A percentile compares a stretch with the other conserved stretches of the same genome.
Evolutionary conservation across 2,329 filamentous ascomycete genomes (phyloP).

Genomic region (Penicillium sp.): DNA sequence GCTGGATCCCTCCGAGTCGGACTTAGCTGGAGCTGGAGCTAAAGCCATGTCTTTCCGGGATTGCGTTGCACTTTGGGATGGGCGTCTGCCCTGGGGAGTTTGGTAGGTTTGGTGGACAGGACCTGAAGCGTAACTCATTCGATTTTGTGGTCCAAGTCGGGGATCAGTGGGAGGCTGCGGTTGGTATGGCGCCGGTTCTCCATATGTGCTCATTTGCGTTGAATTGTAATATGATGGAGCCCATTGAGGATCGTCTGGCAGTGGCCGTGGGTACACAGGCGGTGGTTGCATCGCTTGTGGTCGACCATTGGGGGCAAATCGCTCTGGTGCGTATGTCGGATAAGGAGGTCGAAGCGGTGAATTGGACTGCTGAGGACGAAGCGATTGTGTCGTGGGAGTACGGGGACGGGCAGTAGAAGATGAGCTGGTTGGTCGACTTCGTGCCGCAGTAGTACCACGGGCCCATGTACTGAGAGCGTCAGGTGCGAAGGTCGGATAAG

Average conservation of each 20-base stretch:
- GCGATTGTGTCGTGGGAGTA: conserved; percentile 42
- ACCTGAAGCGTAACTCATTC: conserved; percentile 18
- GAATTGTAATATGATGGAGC: conserved; percentile 37
- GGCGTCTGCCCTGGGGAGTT: conserved; percentile 21
- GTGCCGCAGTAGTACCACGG: conserved; percentile 45
- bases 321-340: conserved; percentile 32
- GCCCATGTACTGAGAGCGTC: conserved; percentile 50
- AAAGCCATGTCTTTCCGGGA: not conserved
- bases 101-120: conserved; percentile 24
- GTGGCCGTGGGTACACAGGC: conserved; percentile 37
- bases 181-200: conserved; percentile 32
- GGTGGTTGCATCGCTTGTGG: conserved; percentile 40
- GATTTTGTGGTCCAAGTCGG: conserved; percentile 28
- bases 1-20: conserved; percentile 20
- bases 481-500: conserved; percentile 35
- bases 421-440: conserved; percentile 41
- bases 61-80: conserved; percentile 13
- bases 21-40: not conserved
- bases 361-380: conserved; percentile 37
- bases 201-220: conserved; percentile 28
- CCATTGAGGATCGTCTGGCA: conserved; percentile 52
- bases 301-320: conserved; percentile 37
- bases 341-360: conserved; percentile 37
- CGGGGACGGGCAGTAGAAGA: conserved; percentile 43
- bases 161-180: conserved; percentile 35